Percentiles rank a stretch among this genome's conserved stretches.
Conservation (phyloP, 2,329 filamentous ascomycete species). For the Thelonectria discophora region DNA sequence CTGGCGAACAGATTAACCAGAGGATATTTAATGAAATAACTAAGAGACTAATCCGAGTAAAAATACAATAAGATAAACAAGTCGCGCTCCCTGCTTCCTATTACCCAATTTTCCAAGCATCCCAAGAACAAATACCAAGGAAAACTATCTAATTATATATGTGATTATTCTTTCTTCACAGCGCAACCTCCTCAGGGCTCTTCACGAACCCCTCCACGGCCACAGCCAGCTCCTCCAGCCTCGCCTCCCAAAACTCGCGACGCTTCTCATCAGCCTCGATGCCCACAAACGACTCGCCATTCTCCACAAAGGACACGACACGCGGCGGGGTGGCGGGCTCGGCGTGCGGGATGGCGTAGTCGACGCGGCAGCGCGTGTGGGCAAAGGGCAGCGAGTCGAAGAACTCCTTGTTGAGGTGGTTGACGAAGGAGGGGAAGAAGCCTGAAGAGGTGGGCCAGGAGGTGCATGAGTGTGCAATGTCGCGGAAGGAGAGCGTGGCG, state of each 20-base stretch:
- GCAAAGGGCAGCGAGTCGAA: conserved; percentile 43
- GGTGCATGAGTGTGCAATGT: conserved; percentile 34
- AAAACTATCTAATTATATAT: background rate
- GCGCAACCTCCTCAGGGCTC: conserved; percentile 20
- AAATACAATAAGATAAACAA: background rate
- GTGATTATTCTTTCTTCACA: conserved; percentile 16
- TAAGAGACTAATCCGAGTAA: background rate
- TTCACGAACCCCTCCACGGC: conserved; percentile 33
- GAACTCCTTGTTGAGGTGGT: conserved; percentile 43
- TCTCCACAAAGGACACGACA: conserved; percentile 39
- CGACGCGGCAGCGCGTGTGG: conserved; percentile 38
- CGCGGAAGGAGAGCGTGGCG: conserved; percentile 38
- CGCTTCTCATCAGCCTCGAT: conserved; percentile 43
- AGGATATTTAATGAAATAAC: background rate
- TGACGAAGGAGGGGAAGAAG: conserved; percentile 42
- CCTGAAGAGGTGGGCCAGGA: conserved; percentile 27
- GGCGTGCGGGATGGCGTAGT: conserved; percentile 40
- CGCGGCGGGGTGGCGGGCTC: conserved; percentile 39
- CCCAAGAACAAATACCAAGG: background rate
- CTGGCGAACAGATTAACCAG: too few relatives aligned
- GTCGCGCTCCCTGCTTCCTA: background rate
- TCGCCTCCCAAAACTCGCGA: conserved; percentile 40
- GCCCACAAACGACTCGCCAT: conserved; percentile 36
- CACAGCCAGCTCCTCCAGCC: conserved; percentile 32
- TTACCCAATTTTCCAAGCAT: background rate